These are phyloP conservation scores for Aspergillus flavus DNA, from an alignment of 2,329 filamentous ascomycete species.

Conservation along the genomic window DNA sequence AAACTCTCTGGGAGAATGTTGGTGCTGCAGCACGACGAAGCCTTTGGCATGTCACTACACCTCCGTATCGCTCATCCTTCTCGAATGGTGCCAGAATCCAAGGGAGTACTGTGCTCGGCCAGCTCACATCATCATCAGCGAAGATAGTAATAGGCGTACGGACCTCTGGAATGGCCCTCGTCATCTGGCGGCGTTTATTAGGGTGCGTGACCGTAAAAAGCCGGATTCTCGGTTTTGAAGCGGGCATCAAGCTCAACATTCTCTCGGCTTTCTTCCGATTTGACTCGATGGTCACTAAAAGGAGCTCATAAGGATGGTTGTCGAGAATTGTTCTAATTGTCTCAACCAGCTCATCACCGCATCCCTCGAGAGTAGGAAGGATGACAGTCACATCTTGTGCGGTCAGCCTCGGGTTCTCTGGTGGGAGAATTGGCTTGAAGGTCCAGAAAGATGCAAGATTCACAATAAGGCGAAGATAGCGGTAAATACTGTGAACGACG, in stretches of 20 bases:
- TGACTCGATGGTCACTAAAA: slow-evolving; percentile 84
- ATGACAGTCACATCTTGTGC: slow-evolving; percentile 89
- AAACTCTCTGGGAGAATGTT: slow-evolving; percentile 65
- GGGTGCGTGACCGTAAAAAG: slow-evolving; percentile 80
- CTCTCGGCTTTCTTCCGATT: slow-evolving; percentile 70
- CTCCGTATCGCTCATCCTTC: slow-evolving; percentile 73
- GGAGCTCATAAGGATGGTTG: slow-evolving; percentile 65
- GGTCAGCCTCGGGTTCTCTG: slow-evolving; percentile 76
- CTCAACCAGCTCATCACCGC: slow-evolving; percentile 77
- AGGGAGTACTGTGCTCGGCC: slow-evolving; percentile 80
- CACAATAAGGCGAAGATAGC: slow-evolving; percentile 82
- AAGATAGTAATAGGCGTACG: slow-evolving; percentile 84
- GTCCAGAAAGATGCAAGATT: slow-evolving; percentile 84
- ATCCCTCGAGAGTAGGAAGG: slow-evolving; percentile 87
- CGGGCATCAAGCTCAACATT: slow-evolving; percentile 58
- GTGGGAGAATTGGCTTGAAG: slow-evolving; percentile 82
- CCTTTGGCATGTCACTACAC: slow-evolving; percentile 88
- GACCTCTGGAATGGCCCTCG: slow-evolving; percentile 84
- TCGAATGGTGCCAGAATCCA: slow-evolving; percentile 96
- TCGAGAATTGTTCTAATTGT: slow-evolving; percentile 66
- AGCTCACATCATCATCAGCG: slow-evolving; percentile 94
- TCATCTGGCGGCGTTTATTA: slow-evolving; percentile 94
- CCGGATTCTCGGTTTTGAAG: slow-evolving; percentile 67
- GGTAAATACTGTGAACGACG: slow-evolving; percentile 67
- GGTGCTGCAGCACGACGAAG: slow-evolving; percentile 69